Conservation (phyloP, 2,329 filamentous ascomycete species). For the Nothophaeocryptopus gaeumannii region DNA sequence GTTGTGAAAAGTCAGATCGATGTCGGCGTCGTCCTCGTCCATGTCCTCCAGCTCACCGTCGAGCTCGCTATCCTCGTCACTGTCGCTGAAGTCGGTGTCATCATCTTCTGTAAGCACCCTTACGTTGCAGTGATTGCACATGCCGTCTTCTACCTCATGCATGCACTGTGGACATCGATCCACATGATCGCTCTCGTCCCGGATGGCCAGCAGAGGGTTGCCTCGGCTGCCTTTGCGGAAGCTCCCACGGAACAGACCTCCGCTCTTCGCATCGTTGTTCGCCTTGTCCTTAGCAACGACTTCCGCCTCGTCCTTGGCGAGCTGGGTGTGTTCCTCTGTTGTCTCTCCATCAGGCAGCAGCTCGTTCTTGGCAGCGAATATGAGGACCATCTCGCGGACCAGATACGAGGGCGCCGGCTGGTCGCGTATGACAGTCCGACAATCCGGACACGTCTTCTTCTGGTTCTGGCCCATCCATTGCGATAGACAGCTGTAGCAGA, state of each 20-base stretch:
- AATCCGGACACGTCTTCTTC: slow-evolving; percentile 68
- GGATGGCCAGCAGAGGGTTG: slow-evolving; percentile 41
- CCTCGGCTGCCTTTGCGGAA: slow-evolving; percentile 43
- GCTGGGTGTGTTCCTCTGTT: slow-evolving; percentile 57
- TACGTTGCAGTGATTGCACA: slow-evolving; percentile 54
- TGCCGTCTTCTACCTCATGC: slow-evolving; percentile 62
- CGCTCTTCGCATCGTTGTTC: slow-evolving; percentile 47
- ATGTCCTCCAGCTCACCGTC: slow-evolving; percentile 45
- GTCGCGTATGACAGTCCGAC: slow-evolving; percentile 57
- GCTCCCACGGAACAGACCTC: slow-evolving; percentile 63
- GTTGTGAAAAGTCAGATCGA: slow-evolving; percentile 15
- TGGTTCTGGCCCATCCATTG: slow-evolving; percentile 56
- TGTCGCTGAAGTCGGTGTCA: slow-evolving; percentile 36
- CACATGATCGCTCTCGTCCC: slow-evolving; percentile 59
- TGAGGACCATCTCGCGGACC: slow-evolving; percentile 62
- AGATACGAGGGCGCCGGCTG: slow-evolving; percentile 64
- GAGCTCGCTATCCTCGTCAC: slow-evolving; percentile 33
- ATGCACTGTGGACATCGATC: slow-evolving; percentile 61
- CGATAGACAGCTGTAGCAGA: slow-evolving; percentile 59
- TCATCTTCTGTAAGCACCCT: slow-evolving; percentile 52
- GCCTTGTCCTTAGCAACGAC: slow-evolving; percentile 60
- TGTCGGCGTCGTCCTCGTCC: slow-evolving; percentile 29
- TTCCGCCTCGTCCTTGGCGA: slow-evolving; percentile 59
- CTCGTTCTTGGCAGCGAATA: slow-evolving; percentile 60
- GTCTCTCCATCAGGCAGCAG: slow-evolving; percentile 63